Evolutionary conservation across 768 basidiomycete species (phyloP).

Genomic region (Peribolospora baueri): DNA sequence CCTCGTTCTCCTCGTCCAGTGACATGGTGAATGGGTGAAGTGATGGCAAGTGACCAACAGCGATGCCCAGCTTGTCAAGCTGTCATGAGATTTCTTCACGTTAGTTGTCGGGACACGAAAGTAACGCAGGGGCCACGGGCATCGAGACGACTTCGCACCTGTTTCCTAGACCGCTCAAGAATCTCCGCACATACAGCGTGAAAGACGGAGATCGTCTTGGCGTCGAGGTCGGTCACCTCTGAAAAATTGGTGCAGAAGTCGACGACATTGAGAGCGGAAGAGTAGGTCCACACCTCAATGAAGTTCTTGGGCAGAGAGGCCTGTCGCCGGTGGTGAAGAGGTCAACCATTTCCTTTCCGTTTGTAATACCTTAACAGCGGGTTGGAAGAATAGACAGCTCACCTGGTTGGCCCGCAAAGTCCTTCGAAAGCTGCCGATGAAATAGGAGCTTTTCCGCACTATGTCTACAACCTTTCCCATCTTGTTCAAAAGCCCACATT

Average conservation of each 20-base stretch:
- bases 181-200: constrained; percentile 70
- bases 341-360: no score
- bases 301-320: constrained; percentile 31
- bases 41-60: constrained; percentile 42
- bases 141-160: constrained; percentile 30
- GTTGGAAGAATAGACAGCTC: constrained; percentile 7
- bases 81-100: constrained; percentile 15
- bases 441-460: constrained; percentile 41
- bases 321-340: constrained; percentile 5
- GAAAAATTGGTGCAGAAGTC: constrained; percentile 54
- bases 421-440: constrained; percentile 51
- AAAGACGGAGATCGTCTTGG: constrained; percentile 28
- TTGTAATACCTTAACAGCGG: no score
- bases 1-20: constrained; percentile 9
- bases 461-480: constrained; percentile 45
- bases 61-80: constrained; percentile 68
- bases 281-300: constrained; percentile 81
- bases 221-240: constrained; percentile 26
- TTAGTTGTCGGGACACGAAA: neutral
- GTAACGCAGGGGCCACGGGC: neutral
- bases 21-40: constrained; percentile 43
- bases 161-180: constrained; percentile 60
- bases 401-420: constrained; percentile 56
- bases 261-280: constrained; percentile 58
- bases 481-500: constrained; percentile 49